Evolutionary conservation across 2,329 filamentous ascomycete genomes (phyloP).

Genomic region (Aspergillus brasiliensis): DNA sequence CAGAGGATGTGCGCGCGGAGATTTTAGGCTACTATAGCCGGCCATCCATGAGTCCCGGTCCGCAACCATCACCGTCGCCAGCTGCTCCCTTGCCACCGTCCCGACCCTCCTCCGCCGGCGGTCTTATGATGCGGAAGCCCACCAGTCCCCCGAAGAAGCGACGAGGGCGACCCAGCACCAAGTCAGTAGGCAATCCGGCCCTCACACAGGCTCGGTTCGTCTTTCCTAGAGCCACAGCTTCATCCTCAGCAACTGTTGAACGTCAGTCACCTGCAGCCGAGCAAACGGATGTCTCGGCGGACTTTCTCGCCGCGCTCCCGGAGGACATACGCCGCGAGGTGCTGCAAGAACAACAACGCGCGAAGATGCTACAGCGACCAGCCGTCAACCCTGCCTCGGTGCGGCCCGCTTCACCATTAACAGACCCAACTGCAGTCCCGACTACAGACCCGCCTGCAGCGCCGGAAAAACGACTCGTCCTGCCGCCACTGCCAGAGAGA

Average conservation of each 20-base stretch:
- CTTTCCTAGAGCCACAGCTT: conserved; percentile 27
- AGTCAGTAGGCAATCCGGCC: conserved; percentile 58
- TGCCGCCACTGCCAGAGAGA: conserved; percentile 54
- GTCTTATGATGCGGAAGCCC: conserved; percentile 54
- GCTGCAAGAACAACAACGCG: conserved; percentile 69
- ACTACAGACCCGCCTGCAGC: conserved; percentile 14
- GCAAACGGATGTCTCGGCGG: conserved; percentile 57
- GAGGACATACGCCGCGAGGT: conserved; percentile 79
- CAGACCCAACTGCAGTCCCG: conserved; percentile 15
- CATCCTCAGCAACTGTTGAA: conserved; percentile 15
- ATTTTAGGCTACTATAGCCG: conserved; percentile 70
- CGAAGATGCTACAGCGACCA: conserved; percentile 60
- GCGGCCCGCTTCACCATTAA: background rate
- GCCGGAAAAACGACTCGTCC: conserved; percentile 30
- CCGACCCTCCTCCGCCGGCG: conserved; percentile 49
- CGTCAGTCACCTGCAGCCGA: conserved; percentile 21
- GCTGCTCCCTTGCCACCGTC: conserved; percentile 10
- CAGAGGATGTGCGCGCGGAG: conserved; percentile 82
- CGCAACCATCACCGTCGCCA: background rate
- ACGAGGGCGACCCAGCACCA: conserved; percentile 54
- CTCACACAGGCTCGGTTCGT: conserved; percentile 76
- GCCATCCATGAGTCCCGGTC: conserved; percentile 21
- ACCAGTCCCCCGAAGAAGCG: conserved; percentile 69
- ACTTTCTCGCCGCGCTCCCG: conserved; percentile 80
- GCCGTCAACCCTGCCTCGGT: conserved; percentile 48